A percentile compares a stretch with the other conserved stretches of the same genome.
phyloP scores from a whole-genome alignment of 176 grass and related monocot genomes.

The Raddia distichophylla region DNA sequence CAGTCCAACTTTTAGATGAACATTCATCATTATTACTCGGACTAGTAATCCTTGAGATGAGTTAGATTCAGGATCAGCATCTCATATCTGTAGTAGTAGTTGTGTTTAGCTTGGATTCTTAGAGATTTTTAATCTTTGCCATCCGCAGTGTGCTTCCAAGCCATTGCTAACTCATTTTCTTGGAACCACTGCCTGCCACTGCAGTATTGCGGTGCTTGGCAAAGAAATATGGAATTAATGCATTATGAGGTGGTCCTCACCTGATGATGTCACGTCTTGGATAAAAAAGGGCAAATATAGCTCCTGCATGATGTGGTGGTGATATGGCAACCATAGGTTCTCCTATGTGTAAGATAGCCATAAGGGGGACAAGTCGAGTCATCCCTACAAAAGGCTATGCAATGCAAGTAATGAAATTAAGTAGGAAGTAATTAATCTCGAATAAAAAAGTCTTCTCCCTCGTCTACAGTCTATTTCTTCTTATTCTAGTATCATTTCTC shows the following conservation, averaged over 20 bases:
- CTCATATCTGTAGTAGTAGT: background rate
- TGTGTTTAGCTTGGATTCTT: background rate
- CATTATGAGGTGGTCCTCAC: too few species aligned
- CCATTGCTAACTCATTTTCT: too few species aligned
- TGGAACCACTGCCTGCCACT: too few species aligned
- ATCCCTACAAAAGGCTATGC: background rate
- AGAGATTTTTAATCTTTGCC: background rate
- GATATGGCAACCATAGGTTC: too few species aligned
- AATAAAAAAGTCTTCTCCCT: background rate
- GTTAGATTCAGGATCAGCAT: slow-evolving; percentile 2
- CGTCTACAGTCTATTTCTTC: background rate
- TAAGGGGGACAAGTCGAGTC: background rate
- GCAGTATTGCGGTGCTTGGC: too few species aligned
- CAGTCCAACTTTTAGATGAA: background rate
- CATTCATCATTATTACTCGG: background rate
- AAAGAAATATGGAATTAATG: too few species aligned
- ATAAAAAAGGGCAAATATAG: too few species aligned
- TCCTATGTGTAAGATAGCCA: background rate
- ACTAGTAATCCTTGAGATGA: background rate
- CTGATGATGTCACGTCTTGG: too few species aligned
- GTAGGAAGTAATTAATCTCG: background rate
- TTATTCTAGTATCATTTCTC: background rate
- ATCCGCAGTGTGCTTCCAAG: too few species aligned
- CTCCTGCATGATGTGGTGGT: too few species aligned
- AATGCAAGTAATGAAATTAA: background rate